Evolutionary conservation across 108 stramenopile genomes (phyloP), one percentile per base, ranked within the genome.

Genomic region (Cylindrotheca fusiformis): DNA sequence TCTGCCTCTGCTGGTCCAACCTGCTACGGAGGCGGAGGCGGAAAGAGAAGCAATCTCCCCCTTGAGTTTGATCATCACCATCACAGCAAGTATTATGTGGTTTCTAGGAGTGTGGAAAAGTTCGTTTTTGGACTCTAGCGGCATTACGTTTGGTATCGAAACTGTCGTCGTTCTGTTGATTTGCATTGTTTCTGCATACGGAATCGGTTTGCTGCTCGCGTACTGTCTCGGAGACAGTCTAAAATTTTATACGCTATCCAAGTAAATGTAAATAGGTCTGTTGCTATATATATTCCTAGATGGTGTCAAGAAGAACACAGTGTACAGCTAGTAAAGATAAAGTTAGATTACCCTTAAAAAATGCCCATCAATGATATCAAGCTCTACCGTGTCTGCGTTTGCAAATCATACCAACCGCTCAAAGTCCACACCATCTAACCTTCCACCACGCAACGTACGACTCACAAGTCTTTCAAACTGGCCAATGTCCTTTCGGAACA

Each of bases 401-500:
- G n/a, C n/a, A n/a, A n/a, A 41, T 41, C 76, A 90, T 14, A 94
- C 75, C 52, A 95, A 71, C 48, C 75, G 78, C 24, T 87, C 83
- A 81, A 91, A 95, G 45, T 85, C 77, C n/a, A 85, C 84, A 27
- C 94, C 94, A 68, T 95, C 94, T 72, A 92, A 58, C 33, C 76
- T 61, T 36, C 90, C 90, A 50, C 94, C 94, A 32, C 86, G 73
- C 52, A 97, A 78, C 32, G 93, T 93, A 55, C 89, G 77, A 62
- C 65, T 75, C 17, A 97, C 96, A 50, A 94, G 75, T 48, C 86
- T 68, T 73, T 92, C 89, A 80, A 97, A 97, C 41, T 84, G 77
- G 17, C 70, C 64, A 22, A 77, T 69, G 82, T 99, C 94, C 71
- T 85, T 94, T n/a, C 98, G 84, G 62, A 97, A 96, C 31, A 96